These are phyloP conservation scores for Yarrowia sp. DNA, from an alignment of 805 yeast species.

Conservation along the genomic window DNA sequence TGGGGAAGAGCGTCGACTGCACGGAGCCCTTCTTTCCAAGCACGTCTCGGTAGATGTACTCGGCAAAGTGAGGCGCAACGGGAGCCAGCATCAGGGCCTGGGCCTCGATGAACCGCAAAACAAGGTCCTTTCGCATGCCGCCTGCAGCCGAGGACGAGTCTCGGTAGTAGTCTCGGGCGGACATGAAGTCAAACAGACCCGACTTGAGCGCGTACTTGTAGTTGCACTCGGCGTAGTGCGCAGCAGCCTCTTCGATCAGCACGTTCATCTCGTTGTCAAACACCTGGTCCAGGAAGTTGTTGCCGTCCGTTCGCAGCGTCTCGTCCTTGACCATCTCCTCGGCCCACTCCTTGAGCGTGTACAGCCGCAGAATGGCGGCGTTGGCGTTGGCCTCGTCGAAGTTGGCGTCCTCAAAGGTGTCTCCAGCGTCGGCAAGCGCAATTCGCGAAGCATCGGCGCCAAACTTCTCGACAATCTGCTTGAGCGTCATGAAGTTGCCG, in stretches of 20 bases:
- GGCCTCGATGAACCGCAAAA: constrained; percentile 75
- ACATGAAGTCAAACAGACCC: constrained; percentile 91
- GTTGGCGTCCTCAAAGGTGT: constrained; percentile 94
- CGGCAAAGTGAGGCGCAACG: constrained; percentile 94
- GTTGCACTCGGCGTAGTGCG: constrained; percentile 66
- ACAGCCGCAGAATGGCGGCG: constrained; percentile 92
- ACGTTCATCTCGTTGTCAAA: constrained; percentile 92
- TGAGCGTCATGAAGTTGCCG: constrained; percentile 92
- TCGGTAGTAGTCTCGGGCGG: constrained; percentile 94
- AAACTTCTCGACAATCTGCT: constrained; percentile 78
- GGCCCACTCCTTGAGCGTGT: constrained; percentile 92
- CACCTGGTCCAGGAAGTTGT: constrained; percentile 76
- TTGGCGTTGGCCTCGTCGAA: constrained; percentile 95
- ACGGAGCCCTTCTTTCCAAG: constrained; percentile 64
- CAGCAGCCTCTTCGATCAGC: constrained; percentile 70
- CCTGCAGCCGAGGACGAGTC: constrained; percentile 55
- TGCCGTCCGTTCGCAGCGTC: constrained; percentile 54
- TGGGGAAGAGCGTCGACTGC: constrained; percentile 78
- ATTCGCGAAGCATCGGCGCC: constrained; percentile 98
- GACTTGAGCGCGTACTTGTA: constrained; percentile 86
- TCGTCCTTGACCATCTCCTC: constrained; percentile 64
- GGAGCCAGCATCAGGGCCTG: constrained; percentile 87
- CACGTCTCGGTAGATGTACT: constrained; percentile 81
- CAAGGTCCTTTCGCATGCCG: constrained; percentile 78
- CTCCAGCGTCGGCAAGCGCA: constrained; percentile 98